phyloP scores from a whole-genome alignment of 2,329 filamentous ascomycete species.

The Aureobasidium sp. region DNA sequence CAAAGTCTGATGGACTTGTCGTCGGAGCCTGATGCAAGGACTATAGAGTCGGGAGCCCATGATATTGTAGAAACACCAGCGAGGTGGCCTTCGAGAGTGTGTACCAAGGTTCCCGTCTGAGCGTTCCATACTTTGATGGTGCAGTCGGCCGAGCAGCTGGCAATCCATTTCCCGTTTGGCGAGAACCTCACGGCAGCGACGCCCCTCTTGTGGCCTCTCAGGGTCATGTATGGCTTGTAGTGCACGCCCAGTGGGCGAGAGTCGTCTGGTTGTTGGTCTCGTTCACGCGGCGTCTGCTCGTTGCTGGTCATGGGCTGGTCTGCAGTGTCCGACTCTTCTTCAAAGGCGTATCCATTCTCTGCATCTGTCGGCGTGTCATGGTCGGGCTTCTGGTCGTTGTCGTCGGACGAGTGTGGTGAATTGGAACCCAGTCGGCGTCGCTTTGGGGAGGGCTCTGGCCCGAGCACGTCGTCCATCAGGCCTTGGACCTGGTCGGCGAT shows the following conservation, averaged over 20 bases:
- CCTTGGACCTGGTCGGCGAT: slow-evolving; percentile 13
- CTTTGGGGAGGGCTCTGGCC: slow-evolving; percentile 15
- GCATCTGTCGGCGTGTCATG: not conserved
- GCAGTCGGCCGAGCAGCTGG: slow-evolving; percentile 80
- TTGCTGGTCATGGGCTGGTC: not conserved
- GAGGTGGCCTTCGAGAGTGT: slow-evolving; percentile 88
- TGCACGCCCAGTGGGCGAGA: slow-evolving; percentile 39
- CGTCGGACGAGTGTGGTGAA: not conserved
- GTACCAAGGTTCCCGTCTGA: slow-evolving; percentile 66
- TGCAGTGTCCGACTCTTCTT: slow-evolving; percentile 8
- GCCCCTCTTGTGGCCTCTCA: slow-evolving; percentile 70
- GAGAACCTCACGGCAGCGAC: slow-evolving; percentile 86
- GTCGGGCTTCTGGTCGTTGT: not conserved
- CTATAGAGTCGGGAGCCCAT: slow-evolving; percentile 87
- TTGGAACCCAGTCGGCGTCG: slow-evolving; percentile 13
- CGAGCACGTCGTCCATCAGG: slow-evolving; percentile 1
- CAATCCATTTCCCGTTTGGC: slow-evolving; percentile 82
- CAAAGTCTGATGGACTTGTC: slow-evolving; percentile 94
- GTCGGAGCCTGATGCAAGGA: slow-evolving; percentile 84
- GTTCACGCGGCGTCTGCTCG: not conserved
- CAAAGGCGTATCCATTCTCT: slow-evolving; percentile 18
- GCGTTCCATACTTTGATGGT: slow-evolving; percentile 91
- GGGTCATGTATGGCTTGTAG: slow-evolving; percentile 62
- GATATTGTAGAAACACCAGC: slow-evolving; percentile 86
- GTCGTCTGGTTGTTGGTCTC: not conserved